Evolutionary conservation across 2,329 filamentous ascomycete species (phyloP).

Genomic region (Pleurostoma richardsiae): DNA sequence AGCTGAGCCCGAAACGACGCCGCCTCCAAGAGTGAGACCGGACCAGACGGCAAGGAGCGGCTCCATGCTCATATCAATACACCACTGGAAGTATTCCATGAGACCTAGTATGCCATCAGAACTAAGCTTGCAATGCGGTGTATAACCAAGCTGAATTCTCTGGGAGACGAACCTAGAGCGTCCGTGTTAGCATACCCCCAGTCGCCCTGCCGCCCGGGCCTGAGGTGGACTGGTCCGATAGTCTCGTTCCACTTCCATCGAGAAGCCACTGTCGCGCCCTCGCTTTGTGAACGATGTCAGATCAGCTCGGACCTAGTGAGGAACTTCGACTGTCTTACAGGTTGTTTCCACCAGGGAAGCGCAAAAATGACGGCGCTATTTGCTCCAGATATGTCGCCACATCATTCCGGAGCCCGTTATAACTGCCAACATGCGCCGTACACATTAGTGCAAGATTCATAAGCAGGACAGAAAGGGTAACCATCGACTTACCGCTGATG

Average conservation of each 20-base stretch:
- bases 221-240: conserved; percentile 28
- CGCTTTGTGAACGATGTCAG: not conserved
- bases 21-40: conserved; percentile 34
- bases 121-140: no score
- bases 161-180: conserved; percentile 23
- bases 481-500: conserved; percentile 8
- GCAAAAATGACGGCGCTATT: conserved; percentile 32
- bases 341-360: conserved; percentile 10
- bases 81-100: conserved; percentile 38
- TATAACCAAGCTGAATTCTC: no score
- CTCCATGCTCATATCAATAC: conserved; percentile 6
- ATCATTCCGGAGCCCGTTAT: conserved; percentile 54
- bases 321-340: not conserved
- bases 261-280: conserved; percentile 3
- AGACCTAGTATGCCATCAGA: conserved; percentile 22
- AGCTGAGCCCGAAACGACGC: conserved; percentile 32
- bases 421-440: conserved; percentile 21
- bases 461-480: conserved; percentile 5
- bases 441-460: not conserved
- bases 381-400: conserved; percentile 46
- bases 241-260: conserved; percentile 26
- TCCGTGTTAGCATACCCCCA: conserved; percentile 39
- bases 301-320: no score
- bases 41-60: conserved; percentile 37
- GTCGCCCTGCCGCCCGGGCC: conserved; percentile 27